Percentiles rank a stretch among this genome's conserved stretches.
Evolutionary conservation across 2,329 filamentous ascomycete species (phyloP).

Genomic region (Diaporthe ilicicola): DNA sequence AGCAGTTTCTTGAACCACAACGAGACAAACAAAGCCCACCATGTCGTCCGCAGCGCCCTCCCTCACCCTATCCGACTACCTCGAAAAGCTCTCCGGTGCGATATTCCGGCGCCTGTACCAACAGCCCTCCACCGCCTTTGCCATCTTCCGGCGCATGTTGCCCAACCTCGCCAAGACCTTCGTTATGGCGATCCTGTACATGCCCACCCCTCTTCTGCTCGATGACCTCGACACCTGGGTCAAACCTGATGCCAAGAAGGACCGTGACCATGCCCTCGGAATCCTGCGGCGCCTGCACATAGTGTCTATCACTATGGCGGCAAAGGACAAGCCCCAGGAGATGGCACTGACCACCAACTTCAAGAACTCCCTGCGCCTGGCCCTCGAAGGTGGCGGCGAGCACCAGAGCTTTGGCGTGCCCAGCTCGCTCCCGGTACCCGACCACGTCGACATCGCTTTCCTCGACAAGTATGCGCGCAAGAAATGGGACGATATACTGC

Average conservation of each 20-base stretch:
- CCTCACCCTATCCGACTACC: slow-evolving; percentile 81
- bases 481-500: slow-evolving; percentile 96
- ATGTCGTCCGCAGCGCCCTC: slow-evolving; percentile 61
- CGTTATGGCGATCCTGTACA: slow-evolving; percentile 94
- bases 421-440: slow-evolving; percentile 69
- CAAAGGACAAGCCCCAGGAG: slow-evolving; percentile 71
- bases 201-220: slow-evolving; percentile 81
- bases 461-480: slow-evolving; percentile 86
- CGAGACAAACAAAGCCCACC: slow-evolving; percentile 23
- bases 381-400: slow-evolving; percentile 85
- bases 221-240: slow-evolving; percentile 88
- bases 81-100: slow-evolving; percentile 88
- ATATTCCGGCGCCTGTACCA: slow-evolving; percentile 93
- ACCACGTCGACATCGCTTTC: slow-evolving; percentile 72
- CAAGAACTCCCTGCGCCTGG: slow-evolving; percentile 81
- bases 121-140: slow-evolving; percentile 93
- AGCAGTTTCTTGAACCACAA: no score
- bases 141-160: slow-evolving; percentile 97
- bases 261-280: slow-evolving; percentile 84
- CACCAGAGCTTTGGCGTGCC: slow-evolving; percentile 93
- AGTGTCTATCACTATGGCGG: slow-evolving; percentile 69
- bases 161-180: slow-evolving; percentile 93
- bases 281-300: slow-evolving; percentile 90
- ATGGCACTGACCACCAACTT: slow-evolving; percentile 85
- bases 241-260: slow-evolving; percentile 69